Base-by-base conservation (phyloP, 352 stramenopile genomes). In the Globisporangium recalcitrans region DNA sequence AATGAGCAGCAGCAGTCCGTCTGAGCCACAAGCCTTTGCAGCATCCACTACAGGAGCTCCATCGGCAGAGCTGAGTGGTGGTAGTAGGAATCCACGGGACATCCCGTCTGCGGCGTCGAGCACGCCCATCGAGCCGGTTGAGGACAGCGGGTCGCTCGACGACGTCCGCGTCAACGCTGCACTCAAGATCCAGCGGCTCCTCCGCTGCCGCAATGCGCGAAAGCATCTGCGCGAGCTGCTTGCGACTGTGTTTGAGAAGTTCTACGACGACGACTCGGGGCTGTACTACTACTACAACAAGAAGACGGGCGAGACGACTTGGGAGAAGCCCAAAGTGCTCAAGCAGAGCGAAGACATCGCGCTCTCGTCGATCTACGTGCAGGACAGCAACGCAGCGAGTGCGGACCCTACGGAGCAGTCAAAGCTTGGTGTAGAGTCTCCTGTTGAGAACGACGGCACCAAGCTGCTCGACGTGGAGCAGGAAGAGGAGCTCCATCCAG, bases 271-370 rank as follows among this genome's bases (percentile, higher is more conserved):
- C 26, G 72, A 83, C 24, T 87, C 80, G 29, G 81, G 78, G 1
- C 54, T 71, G 3, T 84, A 77, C 59, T 91, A 91, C 65, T 93
- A 93, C 64, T 59, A 88, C 68, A 87, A 91, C 62, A 83, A 75
- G 44, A 71, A 72, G 16, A 88, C 81, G 27, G 72, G 78, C 22
- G 73, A 90, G 67, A 90, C 76, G 29, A 87, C 80, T 54, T 93
- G 84, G 82, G 75, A 87, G 44, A 91, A 90, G 54, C 84, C 82
- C 21, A 73, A 66, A 27, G 47, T 73, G n/a, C 70, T 93, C 19
- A 74, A 74, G 27, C 47, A 48, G 9, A 68, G 78, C 9, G 71
- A 82, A 3, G 80, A 90, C 52, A 69, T 88, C 40, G 67, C 68
- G 32, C 52, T 88, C 8, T 74, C 77, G 53, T 63, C 61, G 9